Evolutionary conservation across 371 early-diverging fungal species (phyloP), one percentile per base, ranked within the genome.

Genomic region (Mucor sp.): DNA sequence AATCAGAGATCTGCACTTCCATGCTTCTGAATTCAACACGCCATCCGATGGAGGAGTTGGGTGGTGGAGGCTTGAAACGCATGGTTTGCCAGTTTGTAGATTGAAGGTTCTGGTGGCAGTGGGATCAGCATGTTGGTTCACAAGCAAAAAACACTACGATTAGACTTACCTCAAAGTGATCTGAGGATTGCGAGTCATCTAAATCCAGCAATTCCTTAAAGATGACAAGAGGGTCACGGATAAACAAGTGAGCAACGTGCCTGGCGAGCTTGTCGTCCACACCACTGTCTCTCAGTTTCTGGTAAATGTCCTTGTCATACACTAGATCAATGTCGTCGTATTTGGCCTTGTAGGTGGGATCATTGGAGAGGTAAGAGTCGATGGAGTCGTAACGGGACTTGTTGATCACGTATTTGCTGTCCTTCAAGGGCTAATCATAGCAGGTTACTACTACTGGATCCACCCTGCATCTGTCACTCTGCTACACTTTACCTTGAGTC

Each of bases 31-130:
- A 97, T 80, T 99, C 99, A 35, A 99, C 97, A 56, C 99, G 89
- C 99, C 99, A 99, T 3, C 99, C 99, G 65, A 96, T 95, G 7
- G 90, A 86, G 1, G 73, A 73, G 58, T 89, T 86, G 6, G 94
- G 94, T 56, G 97, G 95, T 19, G 99, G 99, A 27, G 97, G 96
- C 83, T 99, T 99, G 86, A 99, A 98, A 14, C 99, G 90, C 89
- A 99, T 93, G 12, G 97, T 95, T 82, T 99, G 97, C 99, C 99
- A 99, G 80, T 99, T 99, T 59, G 99, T 99, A 25, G 95, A 95
- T 87, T 99, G 99, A 58, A 99, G 88, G 80, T 99, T 99, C 87
- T 95, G 53, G 21, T 27, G 15, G 9, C 8, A 35, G 15, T 50
- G 5, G 6, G 12, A n/a, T n/a, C n/a, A n/a, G n/a, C n/a, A n/a